Percentiles rank a stretch among this genome's conserved stretches.
These are phyloP conservation scores for Diversispora epigaea DNA, from an alignment of 192 early-diverging fungal genomes.

Conservation along the genomic window DNA sequence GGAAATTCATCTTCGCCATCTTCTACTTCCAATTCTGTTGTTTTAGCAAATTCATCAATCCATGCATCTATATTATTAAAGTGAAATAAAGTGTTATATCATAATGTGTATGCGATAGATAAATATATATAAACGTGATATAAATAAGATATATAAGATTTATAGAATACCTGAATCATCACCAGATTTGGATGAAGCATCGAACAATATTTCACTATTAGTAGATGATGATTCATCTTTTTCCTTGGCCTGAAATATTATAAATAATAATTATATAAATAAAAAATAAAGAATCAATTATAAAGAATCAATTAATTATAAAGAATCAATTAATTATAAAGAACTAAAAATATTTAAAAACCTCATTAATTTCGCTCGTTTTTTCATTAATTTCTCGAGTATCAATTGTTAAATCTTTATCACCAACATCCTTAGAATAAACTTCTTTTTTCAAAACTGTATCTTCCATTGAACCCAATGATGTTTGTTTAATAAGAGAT, in stretches of 20 bases:
- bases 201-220: constrained; percentile 39
- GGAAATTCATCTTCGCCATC: constrained; percentile 41
- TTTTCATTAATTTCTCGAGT: background rate
- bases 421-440: constrained; percentile 15
- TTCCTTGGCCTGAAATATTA: background rate
- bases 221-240: background rate
- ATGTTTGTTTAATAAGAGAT: constrained; percentile 52
- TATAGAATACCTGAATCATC: constrained; percentile 40
- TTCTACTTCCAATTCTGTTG: constrained; percentile 27
- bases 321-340: no score
- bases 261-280: no score
- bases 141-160: background rate
- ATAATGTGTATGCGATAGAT: background rate
- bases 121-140: background rate
- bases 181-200: constrained; percentile 39
- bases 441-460: constrained; percentile 32
- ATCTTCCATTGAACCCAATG: constrained; percentile 38
- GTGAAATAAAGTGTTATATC: constrained; percentile 8
- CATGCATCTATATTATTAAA: constrained; percentile 38
- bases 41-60: constrained; percentile 40
- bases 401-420: background rate
- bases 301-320: no score
- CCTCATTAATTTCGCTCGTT: background rate
- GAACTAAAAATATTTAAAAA: background rate
- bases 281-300: no score